Evolutionary conservation across 768 basidiomycete species (phyloP).

Genomic region (Gloeophyllum trabeum): DNA sequence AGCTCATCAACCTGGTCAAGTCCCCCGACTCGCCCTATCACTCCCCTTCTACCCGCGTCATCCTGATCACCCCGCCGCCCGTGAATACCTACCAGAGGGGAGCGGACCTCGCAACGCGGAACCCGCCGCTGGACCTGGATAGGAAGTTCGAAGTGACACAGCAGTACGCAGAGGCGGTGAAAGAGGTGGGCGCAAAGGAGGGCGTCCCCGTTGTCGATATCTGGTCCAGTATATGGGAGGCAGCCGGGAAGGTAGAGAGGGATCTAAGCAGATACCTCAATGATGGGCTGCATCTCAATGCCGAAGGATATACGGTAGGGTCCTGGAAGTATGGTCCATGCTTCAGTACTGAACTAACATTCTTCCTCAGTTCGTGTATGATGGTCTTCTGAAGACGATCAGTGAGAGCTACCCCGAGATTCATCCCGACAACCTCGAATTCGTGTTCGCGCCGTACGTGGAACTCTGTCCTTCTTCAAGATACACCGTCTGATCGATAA

Average conservation of each 20-base stretch:
- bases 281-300: slow-evolving; percentile 78
- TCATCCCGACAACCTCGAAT: slow-evolving; percentile 54
- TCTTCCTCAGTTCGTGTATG: slow-evolving; percentile 67
- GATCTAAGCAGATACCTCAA: slow-evolving; percentile 38
- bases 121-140: too few relatives aligned
- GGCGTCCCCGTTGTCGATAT: slow-evolving; percentile 59
- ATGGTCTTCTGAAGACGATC: slow-evolving; percentile 54
- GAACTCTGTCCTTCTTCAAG: too few relatives aligned
- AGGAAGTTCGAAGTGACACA: slow-evolving; percentile 54
- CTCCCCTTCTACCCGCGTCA: slow-evolving; percentile 61
- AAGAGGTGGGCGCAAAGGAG: slow-evolving; percentile 42
- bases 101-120: slow-evolving; percentile 31
- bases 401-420: slow-evolving; percentile 51
- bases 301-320: slow-evolving; percentile 69
- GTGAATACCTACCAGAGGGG: slow-evolving; percentile 52
- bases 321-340: too few relatives aligned
- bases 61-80: slow-evolving; percentile 82
- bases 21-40: slow-evolving; percentile 51
- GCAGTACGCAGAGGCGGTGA: slow-evolving; percentile 62
- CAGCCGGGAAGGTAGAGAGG: slow-evolving; percentile 48
- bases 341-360: too few relatives aligned
- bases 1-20: slow-evolving; percentile 51
- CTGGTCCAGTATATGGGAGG: slow-evolving; percentile 64
- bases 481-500: too few relatives aligned
- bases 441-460: too few relatives aligned